A percentile compares a stretch with the other conserved stretches of the same genome.
phyloP scores from a whole-genome alignment of 176 grass and related monocot genomes.

The Guadua angustifolia region DNA sequence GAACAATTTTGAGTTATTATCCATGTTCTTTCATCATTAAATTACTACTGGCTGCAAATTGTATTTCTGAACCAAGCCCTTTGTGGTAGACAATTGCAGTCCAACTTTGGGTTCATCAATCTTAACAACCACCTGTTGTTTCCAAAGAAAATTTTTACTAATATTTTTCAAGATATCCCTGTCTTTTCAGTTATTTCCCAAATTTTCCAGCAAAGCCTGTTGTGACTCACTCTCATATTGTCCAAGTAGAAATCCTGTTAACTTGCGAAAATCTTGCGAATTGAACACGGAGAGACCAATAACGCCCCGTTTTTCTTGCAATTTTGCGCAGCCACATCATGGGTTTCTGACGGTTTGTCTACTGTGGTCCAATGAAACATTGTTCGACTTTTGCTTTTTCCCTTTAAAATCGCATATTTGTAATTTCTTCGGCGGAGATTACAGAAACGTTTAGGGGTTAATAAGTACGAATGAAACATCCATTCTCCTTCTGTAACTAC shows the following conservation, averaged over 20 bases:
- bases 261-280: no score
- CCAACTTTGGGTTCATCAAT: neutral
- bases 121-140: neutral
- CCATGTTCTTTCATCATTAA: slow-evolving; percentile 1
- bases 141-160: neutral
- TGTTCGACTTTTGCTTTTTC: neutral
- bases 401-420: neutral
- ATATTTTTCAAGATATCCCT: neutral
- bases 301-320: neutral
- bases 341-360: neutral
- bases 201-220: neutral
- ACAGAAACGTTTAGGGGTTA: neutral
- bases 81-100: neutral
- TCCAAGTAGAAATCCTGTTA: neutral
- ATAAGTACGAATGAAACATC: slow-evolving; percentile 7
- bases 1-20: neutral
- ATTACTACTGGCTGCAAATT: neutral
- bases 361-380: neutral
- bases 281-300: neutral
- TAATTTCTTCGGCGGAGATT: neutral
- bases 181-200: neutral
- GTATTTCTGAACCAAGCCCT: neutral
- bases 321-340: neutral
- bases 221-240: neutral
- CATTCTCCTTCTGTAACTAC: slow-evolving; percentile 22